These are phyloP conservation scores for Porodaedalea pini DNA, from an alignment of 1,284 basidiomycete genomes.

Conservation along the genomic window DNA sequence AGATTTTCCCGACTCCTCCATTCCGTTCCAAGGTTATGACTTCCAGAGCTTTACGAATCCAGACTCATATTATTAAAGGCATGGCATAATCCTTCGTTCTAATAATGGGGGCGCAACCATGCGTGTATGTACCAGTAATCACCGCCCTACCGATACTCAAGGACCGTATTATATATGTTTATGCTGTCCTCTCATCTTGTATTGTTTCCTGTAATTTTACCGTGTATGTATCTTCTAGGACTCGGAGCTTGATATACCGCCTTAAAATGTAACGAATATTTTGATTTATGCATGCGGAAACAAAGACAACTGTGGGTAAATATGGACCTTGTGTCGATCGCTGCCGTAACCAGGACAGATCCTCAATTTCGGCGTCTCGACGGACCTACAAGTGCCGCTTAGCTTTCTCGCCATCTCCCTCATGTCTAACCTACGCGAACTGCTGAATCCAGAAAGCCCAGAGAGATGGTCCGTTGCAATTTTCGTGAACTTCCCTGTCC, in stretches of 20 bases:
- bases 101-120: too few relatives aligned
- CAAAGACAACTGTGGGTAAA: conserved; percentile 9
- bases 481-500: conserved; percentile 18
- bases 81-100: too few relatives aligned
- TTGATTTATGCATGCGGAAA: neutral
- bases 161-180: too few relatives aligned
- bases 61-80: conserved; percentile 6
- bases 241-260: too few relatives aligned
- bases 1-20: neutral
- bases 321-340: conserved; percentile 18
- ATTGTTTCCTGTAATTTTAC: too few relatives aligned
- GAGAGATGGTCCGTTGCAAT: neutral
- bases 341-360: conserved; percentile 20
- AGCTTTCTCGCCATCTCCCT: conserved; percentile 4
- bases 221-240: too few relatives aligned
- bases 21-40: conserved; percentile 16
- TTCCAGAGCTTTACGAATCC: conserved; percentile 19
- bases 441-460: conserved; percentile 51
- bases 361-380: conserved; percentile 1
- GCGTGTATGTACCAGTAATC: too few relatives aligned
- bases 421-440: conserved; percentile 52
- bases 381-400: conserved; percentile 3
- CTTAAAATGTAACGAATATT: neutral
- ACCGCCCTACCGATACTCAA: too few relatives aligned
- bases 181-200: too few relatives aligned